These are phyloP conservation scores for Crithidia brevicula DNA, from an alignment of 208 protist species.

Conservation along the genomic window DNA sequence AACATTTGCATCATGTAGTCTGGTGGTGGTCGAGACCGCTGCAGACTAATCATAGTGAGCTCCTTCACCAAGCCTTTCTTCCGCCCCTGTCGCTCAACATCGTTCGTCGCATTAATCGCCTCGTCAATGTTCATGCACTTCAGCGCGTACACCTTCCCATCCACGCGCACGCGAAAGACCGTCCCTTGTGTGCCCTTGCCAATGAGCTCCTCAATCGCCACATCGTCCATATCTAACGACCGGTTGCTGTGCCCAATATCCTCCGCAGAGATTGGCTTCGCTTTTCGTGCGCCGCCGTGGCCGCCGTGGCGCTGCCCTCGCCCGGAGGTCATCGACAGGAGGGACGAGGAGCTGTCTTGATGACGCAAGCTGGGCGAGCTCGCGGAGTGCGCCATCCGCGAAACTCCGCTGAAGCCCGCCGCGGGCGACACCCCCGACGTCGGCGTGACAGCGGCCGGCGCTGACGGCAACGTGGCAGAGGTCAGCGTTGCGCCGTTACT, in stretches of 20 bases:
- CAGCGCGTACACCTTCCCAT: slow-evolving; percentile 82
- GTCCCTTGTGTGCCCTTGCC: slow-evolving; percentile 81
- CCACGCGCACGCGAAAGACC: slow-evolving; percentile 74
- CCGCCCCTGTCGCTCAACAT: slow-evolving; percentile 78
- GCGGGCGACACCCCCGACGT: slow-evolving; percentile 11
- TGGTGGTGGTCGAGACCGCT: slow-evolving; percentile 44
- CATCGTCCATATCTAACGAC: slow-evolving; percentile 75
- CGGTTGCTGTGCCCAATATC: slow-evolving; percentile 79
- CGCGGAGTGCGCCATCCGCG: not conserved
- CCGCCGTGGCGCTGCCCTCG: slow-evolving; percentile 10
- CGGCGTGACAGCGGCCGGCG: slow-evolving; percentile 8
- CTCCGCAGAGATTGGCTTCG: slow-evolving; percentile 47
- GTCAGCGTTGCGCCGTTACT: not conserved
- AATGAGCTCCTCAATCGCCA: slow-evolving; percentile 67
- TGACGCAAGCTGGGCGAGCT: slow-evolving; percentile 26
- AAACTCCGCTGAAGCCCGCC: slow-evolving; percentile 3
- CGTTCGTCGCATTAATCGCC: slow-evolving; percentile 71
- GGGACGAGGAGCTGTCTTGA: slow-evolving; percentile 37
- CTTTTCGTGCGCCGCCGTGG: slow-evolving; percentile 10
- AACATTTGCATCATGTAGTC: slow-evolving; percentile 84
- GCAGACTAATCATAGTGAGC: slow-evolving; percentile 83
- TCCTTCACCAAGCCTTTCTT: slow-evolving; percentile 89
- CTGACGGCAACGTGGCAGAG: slow-evolving; percentile 10
- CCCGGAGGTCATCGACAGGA: slow-evolving; percentile 27
- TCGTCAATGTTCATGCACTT: slow-evolving; percentile 85